Percentiles rank a stretch among this genome's conserved stretches.
Conservation (phyloP, 2,329 filamentous ascomycete species). For the Cordyceps militaris region DNA sequence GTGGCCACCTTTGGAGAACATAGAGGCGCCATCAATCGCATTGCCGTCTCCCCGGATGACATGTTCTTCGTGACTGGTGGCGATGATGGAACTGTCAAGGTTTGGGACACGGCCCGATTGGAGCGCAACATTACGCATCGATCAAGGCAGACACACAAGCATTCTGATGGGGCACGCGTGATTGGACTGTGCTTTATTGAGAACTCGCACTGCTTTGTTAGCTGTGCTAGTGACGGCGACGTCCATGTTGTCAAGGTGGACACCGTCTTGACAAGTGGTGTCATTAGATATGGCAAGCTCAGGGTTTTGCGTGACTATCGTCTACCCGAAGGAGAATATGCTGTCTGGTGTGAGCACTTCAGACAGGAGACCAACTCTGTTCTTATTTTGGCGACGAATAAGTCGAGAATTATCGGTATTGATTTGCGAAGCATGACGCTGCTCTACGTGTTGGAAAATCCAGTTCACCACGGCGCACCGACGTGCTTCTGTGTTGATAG, state of each 20-base stretch:
- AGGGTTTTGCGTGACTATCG: slow-evolving; percentile 72
- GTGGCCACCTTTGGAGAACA: slow-evolving; percentile 90
- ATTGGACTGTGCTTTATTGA: slow-evolving; percentile 86
- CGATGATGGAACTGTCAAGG: slow-evolving; percentile 81
- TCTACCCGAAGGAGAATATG: slow-evolving; percentile 66
- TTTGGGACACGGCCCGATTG: slow-evolving; percentile 87
- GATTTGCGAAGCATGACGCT: slow-evolving; percentile 82
- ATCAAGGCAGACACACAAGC: slow-evolving; percentile 77
- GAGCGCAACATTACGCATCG: slow-evolving; percentile 88
- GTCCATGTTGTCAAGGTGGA: slow-evolving; percentile 84
- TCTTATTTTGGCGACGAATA: slow-evolving; percentile 78
- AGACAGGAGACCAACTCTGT: slow-evolving; percentile 75
- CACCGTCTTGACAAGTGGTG: slow-evolving; percentile 37
- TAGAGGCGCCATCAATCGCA: slow-evolving; percentile 69
- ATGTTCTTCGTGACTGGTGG: slow-evolving; percentile 90
- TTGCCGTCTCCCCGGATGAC: slow-evolving; percentile 81
- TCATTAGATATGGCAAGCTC: slow-evolving; percentile 71
- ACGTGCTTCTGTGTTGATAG: slow-evolving; percentile 87
- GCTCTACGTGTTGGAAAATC: slow-evolving; percentile 75
- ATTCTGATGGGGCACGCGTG: slow-evolving; percentile 64
- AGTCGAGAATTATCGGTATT: slow-evolving; percentile 73
- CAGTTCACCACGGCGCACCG: slow-evolving; percentile 82
- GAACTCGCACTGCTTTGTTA: slow-evolving; percentile 88
- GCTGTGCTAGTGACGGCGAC: slow-evolving; percentile 81
- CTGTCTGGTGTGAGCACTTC: slow-evolving; percentile 89